phyloP scores from a whole-genome alignment of 208 protist species.

The Angomonas deanei region DNA sequence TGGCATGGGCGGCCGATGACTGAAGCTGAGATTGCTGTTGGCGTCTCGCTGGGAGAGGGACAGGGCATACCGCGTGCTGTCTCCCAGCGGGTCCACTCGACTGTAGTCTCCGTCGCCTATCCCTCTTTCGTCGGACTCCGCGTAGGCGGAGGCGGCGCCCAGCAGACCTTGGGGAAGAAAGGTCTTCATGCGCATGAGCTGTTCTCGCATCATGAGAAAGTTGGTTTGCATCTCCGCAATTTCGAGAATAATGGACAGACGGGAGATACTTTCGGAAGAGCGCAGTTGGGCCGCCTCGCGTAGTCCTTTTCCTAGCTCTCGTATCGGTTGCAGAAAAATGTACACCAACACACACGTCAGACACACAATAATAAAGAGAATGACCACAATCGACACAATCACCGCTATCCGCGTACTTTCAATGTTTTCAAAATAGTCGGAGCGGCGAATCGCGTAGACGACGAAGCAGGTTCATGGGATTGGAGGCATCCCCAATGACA shows the following conservation, averaged over 20 bases:
- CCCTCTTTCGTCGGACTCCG: not conserved
- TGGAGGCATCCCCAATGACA: constrained; percentile 7
- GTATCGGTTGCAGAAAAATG: constrained; percentile 36
- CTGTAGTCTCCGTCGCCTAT: not conserved
- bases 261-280: constrained; percentile 17
- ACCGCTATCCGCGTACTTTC: constrained; percentile 6
- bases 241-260: constrained; percentile 33
- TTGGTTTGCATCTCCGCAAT: constrained; percentile 40
- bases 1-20: not conserved
- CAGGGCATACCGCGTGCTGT: not conserved
- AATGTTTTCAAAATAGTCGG: constrained; percentile 14
- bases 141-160: constrained; percentile 5
- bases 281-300: constrained; percentile 28
- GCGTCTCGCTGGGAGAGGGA: not conserved
- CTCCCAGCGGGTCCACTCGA: not conserved
- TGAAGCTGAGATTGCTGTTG: not conserved
- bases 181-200: constrained; percentile 54
- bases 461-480: constrained; percentile 12
- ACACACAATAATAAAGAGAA: constrained; percentile 18
- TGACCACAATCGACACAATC: constrained; percentile 12
- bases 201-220: constrained; percentile 38
- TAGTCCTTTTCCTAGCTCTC: constrained; percentile 22
- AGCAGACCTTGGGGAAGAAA: constrained; percentile 44
- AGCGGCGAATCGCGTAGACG: constrained; percentile 7
- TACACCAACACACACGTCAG: constrained; percentile 29